Evolutionary conservation across 2,329 filamentous ascomycete species (phyloP).

Genomic region (Ascochyta rabiei): DNA sequence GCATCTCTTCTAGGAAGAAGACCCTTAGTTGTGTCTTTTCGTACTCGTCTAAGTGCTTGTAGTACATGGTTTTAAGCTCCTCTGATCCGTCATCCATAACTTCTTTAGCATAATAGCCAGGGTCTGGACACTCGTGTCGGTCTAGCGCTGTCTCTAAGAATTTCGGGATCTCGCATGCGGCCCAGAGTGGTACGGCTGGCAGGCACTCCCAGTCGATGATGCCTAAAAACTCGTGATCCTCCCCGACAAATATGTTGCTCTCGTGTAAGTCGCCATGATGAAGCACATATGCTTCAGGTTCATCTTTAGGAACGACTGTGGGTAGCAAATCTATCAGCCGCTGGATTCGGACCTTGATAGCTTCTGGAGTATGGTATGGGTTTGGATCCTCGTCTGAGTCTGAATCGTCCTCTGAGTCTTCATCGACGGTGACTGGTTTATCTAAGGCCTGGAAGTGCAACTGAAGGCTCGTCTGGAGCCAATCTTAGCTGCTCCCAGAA

Average conservation of each 20-base stretch:
- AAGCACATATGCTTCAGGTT: slow-evolving; percentile 6
- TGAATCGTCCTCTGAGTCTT: too few species aligned
- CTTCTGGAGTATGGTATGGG: too few species aligned
- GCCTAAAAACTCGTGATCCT: slow-evolving; percentile 6
- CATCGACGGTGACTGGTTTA: too few species aligned
- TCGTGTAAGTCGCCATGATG: slow-evolving; percentile 12
- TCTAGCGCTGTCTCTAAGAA: slow-evolving; percentile 2
- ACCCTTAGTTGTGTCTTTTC: slow-evolving; percentile 14
- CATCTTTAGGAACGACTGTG: neutral
- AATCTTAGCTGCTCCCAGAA: neutral
- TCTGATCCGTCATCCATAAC: neutral
- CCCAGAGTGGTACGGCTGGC: slow-evolving; percentile 13
- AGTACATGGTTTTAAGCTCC: neutral
- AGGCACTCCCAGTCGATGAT: slow-evolving; percentile 26
- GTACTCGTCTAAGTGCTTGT: slow-evolving; percentile 5
- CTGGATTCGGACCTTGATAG: neutral
- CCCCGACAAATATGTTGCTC: slow-evolving; percentile 19
- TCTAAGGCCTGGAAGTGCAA: too few species aligned
- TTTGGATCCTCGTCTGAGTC: too few species aligned
- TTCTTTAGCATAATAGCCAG: neutral
- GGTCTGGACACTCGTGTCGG: neutral
- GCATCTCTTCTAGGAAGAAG: slow-evolving; percentile 24
- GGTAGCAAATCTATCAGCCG: neutral
- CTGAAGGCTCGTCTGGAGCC: neutral
- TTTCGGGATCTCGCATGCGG: slow-evolving; percentile 16